Evolutionary conservation across 2,329 filamentous ascomycete species (phyloP).

Genomic region (Myriosclerotinia curreyana): DNA sequence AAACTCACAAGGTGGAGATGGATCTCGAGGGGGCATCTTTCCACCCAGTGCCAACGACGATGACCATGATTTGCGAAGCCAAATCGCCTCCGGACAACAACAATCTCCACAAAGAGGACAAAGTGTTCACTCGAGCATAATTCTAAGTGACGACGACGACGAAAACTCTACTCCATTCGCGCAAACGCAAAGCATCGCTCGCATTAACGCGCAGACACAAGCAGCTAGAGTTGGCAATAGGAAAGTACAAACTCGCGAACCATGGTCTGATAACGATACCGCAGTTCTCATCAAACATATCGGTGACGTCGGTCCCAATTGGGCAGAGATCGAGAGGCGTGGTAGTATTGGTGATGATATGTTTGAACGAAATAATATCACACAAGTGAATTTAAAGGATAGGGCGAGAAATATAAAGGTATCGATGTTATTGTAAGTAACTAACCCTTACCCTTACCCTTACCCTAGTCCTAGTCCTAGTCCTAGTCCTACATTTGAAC

Average conservation of each 20-base stretch:
- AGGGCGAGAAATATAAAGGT: conserved; percentile 54
- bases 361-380: conserved; percentile 35
- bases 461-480: too few relatives aligned
- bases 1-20: not conserved
- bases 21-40: not conserved
- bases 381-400: conserved; percentile 54
- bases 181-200: not conserved
- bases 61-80: not conserved
- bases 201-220: not conserved
- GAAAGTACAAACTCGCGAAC: conserved; percentile 26
- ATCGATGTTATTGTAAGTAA: conserved; percentile 44
- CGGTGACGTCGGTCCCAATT: conserved; percentile 45
- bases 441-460: not conserved
- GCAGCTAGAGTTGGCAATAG: not conserved
- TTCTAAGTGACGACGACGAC: not conserved
- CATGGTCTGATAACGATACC: conserved; percentile 44
- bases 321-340: conserved; percentile 45
- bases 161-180: not conserved
- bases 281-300: conserved; percentile 50
- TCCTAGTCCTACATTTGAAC: too few relatives aligned
- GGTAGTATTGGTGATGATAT: conserved; percentile 31
- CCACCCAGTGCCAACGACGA: not conserved
- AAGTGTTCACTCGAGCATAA: not conserved
- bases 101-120: not conserved
- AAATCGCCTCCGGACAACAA: not conserved